Evolutionary conservation across 1,284 basidiomycete species (phyloP).

Genomic region (Coniferiporia sulphurascens): DNA sequence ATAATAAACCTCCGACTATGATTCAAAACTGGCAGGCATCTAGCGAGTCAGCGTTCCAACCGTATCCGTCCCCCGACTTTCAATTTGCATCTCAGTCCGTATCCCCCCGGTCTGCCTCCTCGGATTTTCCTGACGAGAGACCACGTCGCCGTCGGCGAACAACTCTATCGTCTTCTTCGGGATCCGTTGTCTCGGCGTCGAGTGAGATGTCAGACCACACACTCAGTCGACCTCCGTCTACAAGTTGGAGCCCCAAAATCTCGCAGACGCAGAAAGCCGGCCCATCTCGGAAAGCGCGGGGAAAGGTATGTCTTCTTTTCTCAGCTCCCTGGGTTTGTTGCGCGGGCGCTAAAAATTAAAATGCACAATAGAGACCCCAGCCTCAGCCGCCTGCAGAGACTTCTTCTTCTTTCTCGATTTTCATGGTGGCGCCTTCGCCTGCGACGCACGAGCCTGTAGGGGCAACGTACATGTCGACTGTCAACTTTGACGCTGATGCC

Average conservation of each 20-base stretch:
- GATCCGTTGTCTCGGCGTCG: not conserved
- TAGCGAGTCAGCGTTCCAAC: not conserved
- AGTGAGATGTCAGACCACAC: not conserved
- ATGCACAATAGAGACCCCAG: not conserved
- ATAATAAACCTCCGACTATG: not conserved
- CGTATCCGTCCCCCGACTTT: not conserved
- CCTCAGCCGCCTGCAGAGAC: not conserved
- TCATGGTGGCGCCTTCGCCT: constrained; percentile 7
- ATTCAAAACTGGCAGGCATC: not conserved
- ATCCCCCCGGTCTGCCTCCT: not conserved
- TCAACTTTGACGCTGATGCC: constrained; percentile 7
- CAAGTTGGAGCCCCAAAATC: not conserved
- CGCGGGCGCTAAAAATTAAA: not conserved
- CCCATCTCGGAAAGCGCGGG: not conserved
- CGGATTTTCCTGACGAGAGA: constrained; percentile 4
- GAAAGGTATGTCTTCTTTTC: not conserved
- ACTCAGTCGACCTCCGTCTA: not conserved
- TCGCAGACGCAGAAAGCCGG: not conserved
- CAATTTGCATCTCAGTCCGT: not conserved
- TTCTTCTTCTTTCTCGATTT: constrained; percentile 10
- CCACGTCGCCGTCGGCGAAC: constrained; percentile 6
- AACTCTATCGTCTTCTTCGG: not conserved
- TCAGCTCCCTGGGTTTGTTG: not conserved
- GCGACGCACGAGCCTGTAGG: constrained; percentile 5
- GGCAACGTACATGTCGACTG: constrained; percentile 16